Evolutionary conservation across 768 basidiomycete genomes (phyloP).

Genomic region (Tricholoma matsutake): DNA sequence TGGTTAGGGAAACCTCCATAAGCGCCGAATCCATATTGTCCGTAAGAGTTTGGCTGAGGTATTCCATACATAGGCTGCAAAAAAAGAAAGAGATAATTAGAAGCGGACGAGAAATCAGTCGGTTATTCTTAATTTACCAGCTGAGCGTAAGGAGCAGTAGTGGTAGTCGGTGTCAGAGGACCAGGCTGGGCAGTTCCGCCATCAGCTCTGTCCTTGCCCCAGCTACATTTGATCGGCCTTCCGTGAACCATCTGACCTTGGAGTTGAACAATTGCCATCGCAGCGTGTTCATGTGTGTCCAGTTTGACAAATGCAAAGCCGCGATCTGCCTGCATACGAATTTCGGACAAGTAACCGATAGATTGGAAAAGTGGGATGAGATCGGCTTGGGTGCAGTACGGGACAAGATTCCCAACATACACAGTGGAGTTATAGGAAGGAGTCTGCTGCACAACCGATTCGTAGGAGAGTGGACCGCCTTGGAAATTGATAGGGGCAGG

Average conservation of each 20-base stretch:
- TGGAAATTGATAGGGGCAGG: constrained; percentile 91
- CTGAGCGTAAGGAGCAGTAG: constrained; percentile 70
- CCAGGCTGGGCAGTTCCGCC: constrained; percentile 54
- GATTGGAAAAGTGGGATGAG: constrained; percentile 98
- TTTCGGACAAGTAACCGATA: constrained; percentile 97
- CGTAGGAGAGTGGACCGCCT: constrained; percentile 87
- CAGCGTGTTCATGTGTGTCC: constrained; percentile 97
- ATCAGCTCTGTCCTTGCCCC: constrained; percentile 94
- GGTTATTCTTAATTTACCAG: constrained; percentile 52
- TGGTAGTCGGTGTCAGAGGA: constrained; percentile 57
- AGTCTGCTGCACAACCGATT: constrained; percentile 90
- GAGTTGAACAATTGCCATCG: constrained; percentile 95
- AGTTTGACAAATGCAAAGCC: constrained; percentile 99
- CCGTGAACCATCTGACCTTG: constrained; percentile 98
- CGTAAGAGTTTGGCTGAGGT: constrained; percentile 78
- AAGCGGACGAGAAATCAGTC: neutral
- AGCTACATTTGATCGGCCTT: constrained; percentile 95
- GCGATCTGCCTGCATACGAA: constrained; percentile 98
- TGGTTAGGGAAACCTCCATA: constrained; percentile 72
- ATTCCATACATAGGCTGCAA: constrained; percentile 85
- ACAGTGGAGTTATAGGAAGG: constrained; percentile 94
- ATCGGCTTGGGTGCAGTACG: constrained; percentile 96
- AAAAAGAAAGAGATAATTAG: constrained; percentile 6
- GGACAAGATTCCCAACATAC: constrained; percentile 98
- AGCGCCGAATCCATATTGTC: constrained; percentile 73